phyloP scores from a whole-genome alignment of 2,329 filamentous ascomycete genomes.

The Dryadomyces sulphureus region DNA sequence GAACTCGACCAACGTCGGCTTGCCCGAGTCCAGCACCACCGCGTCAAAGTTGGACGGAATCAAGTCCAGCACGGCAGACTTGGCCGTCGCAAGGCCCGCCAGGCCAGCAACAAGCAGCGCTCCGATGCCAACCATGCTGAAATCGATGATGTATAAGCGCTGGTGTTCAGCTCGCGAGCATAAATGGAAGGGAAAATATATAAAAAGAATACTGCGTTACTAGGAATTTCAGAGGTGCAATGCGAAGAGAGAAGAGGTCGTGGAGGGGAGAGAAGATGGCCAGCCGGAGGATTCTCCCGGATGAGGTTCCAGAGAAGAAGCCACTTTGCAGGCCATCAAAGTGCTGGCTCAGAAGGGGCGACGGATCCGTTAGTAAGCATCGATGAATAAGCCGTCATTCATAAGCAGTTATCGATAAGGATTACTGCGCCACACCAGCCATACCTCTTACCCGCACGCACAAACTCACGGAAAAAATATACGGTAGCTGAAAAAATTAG shows the following conservation, averaged over 20 bases:
- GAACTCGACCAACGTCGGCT: slow-evolving; percentile 94
- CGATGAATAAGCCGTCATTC: slow-evolving; percentile 4
- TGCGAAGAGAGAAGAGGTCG: not conserved
- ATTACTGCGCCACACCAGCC: too few relatives aligned
- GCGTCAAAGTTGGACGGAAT: slow-evolving; percentile 84
- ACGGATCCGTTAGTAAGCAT: too few relatives aligned
- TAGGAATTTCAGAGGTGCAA: too few relatives aligned
- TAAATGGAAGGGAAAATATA: not conserved
- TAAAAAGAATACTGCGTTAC: not conserved
- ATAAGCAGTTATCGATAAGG: slow-evolving; percentile 1
- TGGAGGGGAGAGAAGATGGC: not conserved
- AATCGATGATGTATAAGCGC: not conserved
- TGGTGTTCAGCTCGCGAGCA: not conserved
- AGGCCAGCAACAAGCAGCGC: slow-evolving; percentile 43
- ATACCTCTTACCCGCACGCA: too few relatives aligned
- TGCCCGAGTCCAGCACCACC: slow-evolving; percentile 77
- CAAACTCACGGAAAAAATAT: slow-evolving; percentile 8
- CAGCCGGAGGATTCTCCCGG: not conserved
- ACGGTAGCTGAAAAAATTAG: slow-evolving; percentile 4
- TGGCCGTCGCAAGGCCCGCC: slow-evolving; percentile 41
- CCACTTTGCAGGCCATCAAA: slow-evolving; percentile 13
- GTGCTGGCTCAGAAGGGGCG: too few relatives aligned
- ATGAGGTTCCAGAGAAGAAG: slow-evolving; percentile 4
- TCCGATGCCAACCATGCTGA: slow-evolving; percentile 42
- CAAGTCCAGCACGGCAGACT: slow-evolving; percentile 80